Evolutionary conservation across 2,329 filamentous ascomycete genomes (phyloP), one percentile per base, ranked within the genome.

Genomic region (Ophiocordyceps camponoti-rufipedis): DNA sequence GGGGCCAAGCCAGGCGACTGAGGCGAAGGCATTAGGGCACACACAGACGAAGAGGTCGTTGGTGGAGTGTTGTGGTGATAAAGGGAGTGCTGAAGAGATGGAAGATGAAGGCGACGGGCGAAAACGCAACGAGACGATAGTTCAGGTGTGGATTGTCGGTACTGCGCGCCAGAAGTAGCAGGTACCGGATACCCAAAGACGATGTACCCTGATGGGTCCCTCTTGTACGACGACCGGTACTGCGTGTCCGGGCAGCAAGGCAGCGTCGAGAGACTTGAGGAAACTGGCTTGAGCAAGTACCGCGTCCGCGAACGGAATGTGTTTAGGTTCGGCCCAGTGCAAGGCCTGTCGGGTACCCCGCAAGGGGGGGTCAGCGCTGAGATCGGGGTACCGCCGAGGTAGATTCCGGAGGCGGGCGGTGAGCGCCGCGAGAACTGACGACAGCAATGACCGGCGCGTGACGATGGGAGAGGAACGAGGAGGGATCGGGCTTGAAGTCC

Each of bases 1-100:
- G 51, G 51, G 46, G 48, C 55, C 58, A 50, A 58, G 56, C 39
- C 60, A 58, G 38, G 67, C 66, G 48, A 33, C 43, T 56, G 54
- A 39, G 57, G 52, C 44, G 59, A 52, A 46, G 57, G 52, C 60
- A 62, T 62, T 23, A 23, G 54, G 44, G 11, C 41, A 35, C 23
- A 40, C n/a, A 23, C 38, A 40, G 38, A 10, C 11, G 39, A 41
- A 12, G 31, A 39, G 16, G 42, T 41, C 23, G 3, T 23, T 23
- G 23, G 23, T 23, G 23, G 23, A 23, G 23, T 23, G 23, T 23
- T 23, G 23, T 23, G 5, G 28, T 14, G 41, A 41, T 44, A 14
- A 43, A 42, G 28, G 16, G 18, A 29, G 32, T 39, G 35, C 16
- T 39, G 35, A 39, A 39, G 35, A 39, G 35, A 39, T 10, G 16